Evolutionary conservation across 2,329 filamentous ascomycete species (phyloP), one percentile per base, ranked within the genome.

Genomic region (Bipolaris cookei): DNA sequence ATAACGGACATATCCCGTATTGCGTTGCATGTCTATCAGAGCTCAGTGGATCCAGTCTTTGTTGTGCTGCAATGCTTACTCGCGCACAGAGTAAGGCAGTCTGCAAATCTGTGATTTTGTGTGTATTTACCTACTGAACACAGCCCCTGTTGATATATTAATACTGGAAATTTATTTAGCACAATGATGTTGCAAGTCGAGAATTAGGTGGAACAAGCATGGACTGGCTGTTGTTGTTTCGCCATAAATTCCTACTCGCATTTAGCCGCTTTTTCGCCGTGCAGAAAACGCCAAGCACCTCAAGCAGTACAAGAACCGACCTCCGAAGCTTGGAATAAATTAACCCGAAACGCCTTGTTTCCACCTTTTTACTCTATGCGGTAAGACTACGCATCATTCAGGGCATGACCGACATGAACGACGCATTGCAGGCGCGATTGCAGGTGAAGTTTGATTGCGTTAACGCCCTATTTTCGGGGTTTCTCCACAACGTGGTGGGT

Each of bases 281-380:
- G 13, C 7, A 16, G 39, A 35, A 42, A 25, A 16, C 38, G 46
- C 44, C 49, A 48, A 48, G 41, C 23, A 20, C 18, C 25, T 23
- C 48, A 56, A 61, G 38, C n/a, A 41, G 38, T 54, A 57, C 56
- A 65, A 64, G 62, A 55, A 51, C 52, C 44, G 55, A 51, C 57
- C 56, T 58, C 50, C 62, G 56, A 63, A 63, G 62, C 61, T 65
- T 62, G 56, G 45, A 47, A 38, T 59, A 67, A 16, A 67, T 64
- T 67, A 58, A 51, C 20, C 41, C n/a, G 47, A 51, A 45, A 45
- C 47, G 16, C 20, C 41, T 16, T 42, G 34, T 25, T 41, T 41
- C 49, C 37, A 41, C 16, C 25, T 43, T 25, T 35, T 37, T 30
- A 16, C 46, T 37, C 16, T 16, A 35, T 50, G 38, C 38, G 32